Percentiles rank a stretch among this genome's conserved stretches.
Conservation (phyloP, 371 early-diverging fungal species). For the Umbelopsis sp. region DNA sequence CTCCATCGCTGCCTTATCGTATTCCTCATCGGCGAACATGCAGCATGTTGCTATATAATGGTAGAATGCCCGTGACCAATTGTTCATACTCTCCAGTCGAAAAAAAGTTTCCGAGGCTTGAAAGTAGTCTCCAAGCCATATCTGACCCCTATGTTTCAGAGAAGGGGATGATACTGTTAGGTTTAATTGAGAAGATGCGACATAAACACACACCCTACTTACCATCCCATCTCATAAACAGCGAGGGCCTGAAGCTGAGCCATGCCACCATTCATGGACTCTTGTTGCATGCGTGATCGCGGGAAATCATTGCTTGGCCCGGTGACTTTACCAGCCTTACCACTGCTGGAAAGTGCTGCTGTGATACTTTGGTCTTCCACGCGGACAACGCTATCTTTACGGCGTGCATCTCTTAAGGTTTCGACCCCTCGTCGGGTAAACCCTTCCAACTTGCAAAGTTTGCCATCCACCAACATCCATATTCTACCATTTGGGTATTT, state of each 20-base stretch:
- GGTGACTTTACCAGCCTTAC: slow-evolving; percentile 6
- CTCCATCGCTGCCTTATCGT: slow-evolving; percentile 50
- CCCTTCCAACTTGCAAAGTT: slow-evolving; percentile 51
- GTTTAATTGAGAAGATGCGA: background rate
- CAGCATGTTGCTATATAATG: slow-evolving; percentile 59
- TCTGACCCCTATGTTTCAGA: slow-evolving; percentile 41
- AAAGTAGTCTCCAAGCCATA: slow-evolving; percentile 54
- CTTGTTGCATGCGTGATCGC: slow-evolving; percentile 1
- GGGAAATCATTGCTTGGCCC: background rate
- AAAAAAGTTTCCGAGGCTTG: slow-evolving; percentile 55
- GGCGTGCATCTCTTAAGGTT: slow-evolving; percentile 43
- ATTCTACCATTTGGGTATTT: slow-evolving; percentile 43
- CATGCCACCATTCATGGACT: slow-evolving; percentile 31
- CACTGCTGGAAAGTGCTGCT: background rate
- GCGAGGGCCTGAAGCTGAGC: slow-evolving; percentile 47
- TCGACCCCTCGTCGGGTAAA: slow-evolving; percentile 46
- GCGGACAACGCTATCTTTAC: slow-evolving; percentile 28
- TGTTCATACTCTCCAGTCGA: slow-evolving; percentile 52
- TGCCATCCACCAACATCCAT: slow-evolving; percentile 52
- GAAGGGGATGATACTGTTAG: background rate
- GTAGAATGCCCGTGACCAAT: slow-evolving; percentile 56
- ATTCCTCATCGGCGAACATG: slow-evolving; percentile 55
- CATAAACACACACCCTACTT: slow-evolving; percentile 18
- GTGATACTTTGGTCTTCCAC: background rate
- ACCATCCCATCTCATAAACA: slow-evolving; percentile 58